phyloP scores from a whole-genome alignment of 345 rosid species.

The Excoecaria agallocha region DNA sequence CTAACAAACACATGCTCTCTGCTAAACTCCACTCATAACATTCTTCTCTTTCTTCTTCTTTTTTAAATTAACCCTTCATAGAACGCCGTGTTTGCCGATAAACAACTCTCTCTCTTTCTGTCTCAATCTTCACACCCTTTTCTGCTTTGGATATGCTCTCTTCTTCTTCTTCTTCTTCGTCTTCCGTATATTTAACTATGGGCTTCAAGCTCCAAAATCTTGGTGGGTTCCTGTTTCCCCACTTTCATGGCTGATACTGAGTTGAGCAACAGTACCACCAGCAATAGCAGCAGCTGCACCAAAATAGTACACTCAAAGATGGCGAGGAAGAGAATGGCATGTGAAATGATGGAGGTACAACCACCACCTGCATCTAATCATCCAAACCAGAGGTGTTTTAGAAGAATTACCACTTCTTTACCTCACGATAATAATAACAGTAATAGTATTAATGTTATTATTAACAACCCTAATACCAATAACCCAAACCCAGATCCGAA shows the following conservation, averaged over 20 bases:
- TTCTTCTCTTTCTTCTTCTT: too few relatives aligned
- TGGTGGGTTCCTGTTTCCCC: too few relatives aligned
- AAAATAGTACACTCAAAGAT: slow-evolving; percentile 25
- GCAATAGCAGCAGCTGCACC: background rate
- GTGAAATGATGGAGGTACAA: slow-evolving; percentile 57
- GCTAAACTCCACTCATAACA: too few relatives aligned
- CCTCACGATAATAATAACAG: background rate
- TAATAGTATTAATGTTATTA: background rate
- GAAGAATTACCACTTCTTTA: background rate
- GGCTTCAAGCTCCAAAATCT: slow-evolving; percentile 2
- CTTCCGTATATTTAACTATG: slow-evolving; percentile 3
- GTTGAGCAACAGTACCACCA: background rate
- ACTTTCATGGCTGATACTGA: slow-evolving; percentile 43
- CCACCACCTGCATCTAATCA: background rate
- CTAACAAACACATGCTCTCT: background rate
- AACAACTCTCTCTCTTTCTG: slow-evolving; percentile 19
- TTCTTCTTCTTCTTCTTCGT: background rate
- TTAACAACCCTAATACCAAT: slow-evolving; percentile 2
- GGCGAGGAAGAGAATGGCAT: slow-evolving; percentile 83
- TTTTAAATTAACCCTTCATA: slow-evolving; percentile 8
- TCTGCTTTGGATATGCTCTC: slow-evolving; percentile 45
- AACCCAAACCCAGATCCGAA: slow-evolving; percentile 25
- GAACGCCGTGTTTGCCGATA: slow-evolving; percentile 39
- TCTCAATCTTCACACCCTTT: slow-evolving; percentile 36
- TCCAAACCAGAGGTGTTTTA: slow-evolving; percentile 30